These are phyloP conservation scores for Phytophthora colocasiae DNA, from an alignment of 352 stramenopile genomes.

Conservation along the genomic window DNA sequence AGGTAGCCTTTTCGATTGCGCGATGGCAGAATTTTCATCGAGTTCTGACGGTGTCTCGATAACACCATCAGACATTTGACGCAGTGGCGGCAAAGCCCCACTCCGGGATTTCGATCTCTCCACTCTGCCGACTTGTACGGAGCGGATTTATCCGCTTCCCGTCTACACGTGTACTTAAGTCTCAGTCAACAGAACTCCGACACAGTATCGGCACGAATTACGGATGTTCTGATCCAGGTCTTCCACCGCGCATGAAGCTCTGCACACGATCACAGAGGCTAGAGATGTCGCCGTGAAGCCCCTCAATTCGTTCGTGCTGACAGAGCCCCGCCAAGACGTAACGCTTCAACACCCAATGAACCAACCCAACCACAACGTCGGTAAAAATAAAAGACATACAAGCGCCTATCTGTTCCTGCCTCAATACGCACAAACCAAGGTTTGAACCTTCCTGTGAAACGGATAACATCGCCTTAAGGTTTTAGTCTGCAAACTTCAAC, in stretches of 20 bases:
- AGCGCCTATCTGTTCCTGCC: background rate
- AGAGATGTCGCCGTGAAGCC: slow-evolving; percentile 11
- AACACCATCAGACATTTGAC: slow-evolving; percentile 29
- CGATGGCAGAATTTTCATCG: slow-evolving; percentile 6
- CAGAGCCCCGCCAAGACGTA: background rate
- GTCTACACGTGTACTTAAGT: slow-evolving; percentile 3
- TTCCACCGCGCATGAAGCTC: slow-evolving; percentile 35
- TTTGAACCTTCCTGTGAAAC: too few relatives aligned
- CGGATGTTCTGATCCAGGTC: slow-evolving; percentile 9
- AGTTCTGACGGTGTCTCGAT: slow-evolving; percentile 3
- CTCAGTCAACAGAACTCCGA: slow-evolving; percentile 1
- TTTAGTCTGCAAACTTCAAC: slow-evolving; percentile 20
- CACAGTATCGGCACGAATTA: slow-evolving; percentile 9
- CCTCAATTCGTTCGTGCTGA: background rate
- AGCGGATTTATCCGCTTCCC: slow-evolving; percentile 12
- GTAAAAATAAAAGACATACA: slow-evolving; percentile 36
- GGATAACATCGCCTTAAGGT: too few relatives aligned
- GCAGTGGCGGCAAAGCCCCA: slow-evolving; percentile 27
- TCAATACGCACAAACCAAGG: slow-evolving; percentile 10
- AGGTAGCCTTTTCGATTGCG: slow-evolving; percentile 1
- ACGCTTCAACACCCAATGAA: slow-evolving; percentile 11
- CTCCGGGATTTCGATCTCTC: slow-evolving; percentile 2
- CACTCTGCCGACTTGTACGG: slow-evolving; percentile 14
- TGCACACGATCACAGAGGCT: background rate
- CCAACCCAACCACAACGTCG: slow-evolving; percentile 19